These are phyloP conservation scores for Dothidotthia symphoricarpi DNA, from an alignment of 2,329 filamentous ascomycete species.

Conservation along the genomic window DNA sequence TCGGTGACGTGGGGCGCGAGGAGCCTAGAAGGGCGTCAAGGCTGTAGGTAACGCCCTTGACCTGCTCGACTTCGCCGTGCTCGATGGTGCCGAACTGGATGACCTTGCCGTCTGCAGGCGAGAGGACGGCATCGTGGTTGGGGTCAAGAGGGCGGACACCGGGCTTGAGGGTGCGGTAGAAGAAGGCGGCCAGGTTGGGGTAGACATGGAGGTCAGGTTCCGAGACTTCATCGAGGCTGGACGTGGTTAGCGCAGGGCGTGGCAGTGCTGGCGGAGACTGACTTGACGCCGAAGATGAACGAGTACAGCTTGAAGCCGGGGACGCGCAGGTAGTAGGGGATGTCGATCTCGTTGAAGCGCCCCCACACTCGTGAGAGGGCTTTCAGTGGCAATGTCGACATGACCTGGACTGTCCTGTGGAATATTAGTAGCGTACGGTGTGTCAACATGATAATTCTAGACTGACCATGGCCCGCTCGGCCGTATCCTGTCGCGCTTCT, in stretches of 20 bases:
- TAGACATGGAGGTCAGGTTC: slow-evolving; percentile 87
- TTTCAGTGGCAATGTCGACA: slow-evolving; percentile 90
- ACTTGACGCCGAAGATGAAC: slow-evolving; percentile 85
- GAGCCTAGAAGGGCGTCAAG: slow-evolving; percentile 84
- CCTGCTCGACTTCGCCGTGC: slow-evolving; percentile 93
- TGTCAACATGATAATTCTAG: too few relatives aligned
- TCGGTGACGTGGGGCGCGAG: slow-evolving; percentile 45
- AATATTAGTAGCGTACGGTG: too few relatives aligned
- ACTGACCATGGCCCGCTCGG: slow-evolving; percentile 79
- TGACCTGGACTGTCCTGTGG: slow-evolving; percentile 76
- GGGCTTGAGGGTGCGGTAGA: slow-evolving; percentile 92
- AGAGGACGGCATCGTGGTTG: slow-evolving; percentile 74
- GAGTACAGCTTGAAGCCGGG: slow-evolving; percentile 92
- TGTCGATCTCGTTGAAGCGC: slow-evolving; percentile 81
- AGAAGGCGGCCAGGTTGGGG: slow-evolving; percentile 92
- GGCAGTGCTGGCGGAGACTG: slow-evolving; percentile 11
- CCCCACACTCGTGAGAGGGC: slow-evolving; percentile 88
- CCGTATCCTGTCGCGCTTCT: slow-evolving; percentile 62
- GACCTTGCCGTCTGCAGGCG: slow-evolving; percentile 85
- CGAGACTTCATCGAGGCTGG: slow-evolving; percentile 75
- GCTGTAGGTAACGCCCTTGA: slow-evolving; percentile 98
- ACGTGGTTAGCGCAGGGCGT: slow-evolving; percentile 41
- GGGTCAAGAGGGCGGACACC: slow-evolving; percentile 82
- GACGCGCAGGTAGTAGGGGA: slow-evolving; percentile 82
- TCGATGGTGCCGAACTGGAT: slow-evolving; percentile 91